Evolutionary conservation across 345 rosid genomes (phyloP), one percentile per base, ranked within the genome.

Genomic region (Durio zibethinus): DNA sequence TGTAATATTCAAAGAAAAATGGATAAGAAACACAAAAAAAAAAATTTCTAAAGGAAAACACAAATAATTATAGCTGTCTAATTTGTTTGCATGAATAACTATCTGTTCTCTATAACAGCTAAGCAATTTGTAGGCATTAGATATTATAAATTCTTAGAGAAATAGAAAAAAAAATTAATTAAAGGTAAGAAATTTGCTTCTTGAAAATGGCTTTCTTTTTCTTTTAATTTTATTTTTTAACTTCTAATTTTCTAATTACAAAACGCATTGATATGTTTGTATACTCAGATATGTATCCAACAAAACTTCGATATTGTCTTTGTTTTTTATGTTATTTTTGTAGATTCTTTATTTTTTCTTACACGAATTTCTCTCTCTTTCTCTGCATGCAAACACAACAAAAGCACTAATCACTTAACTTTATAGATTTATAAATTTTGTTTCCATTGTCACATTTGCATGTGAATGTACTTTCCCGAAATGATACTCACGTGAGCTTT

Each of bases 381-480:
- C 15, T 56, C 33, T 78, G 6, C 76, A 72, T n/a, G 52, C 31
- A 76, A 0, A 62, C 16, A 16, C 14, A 29, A 29, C 36, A 78
- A 47, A 70, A 69, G 71, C 75, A 60, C 80, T 53, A 59, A 79
- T 74, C 81, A 63, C 59, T 50, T n/a, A 38, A 81, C 80, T 81
- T 79, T 71, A 71, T 53, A 53, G 83, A 78, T 82, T 77, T 69
- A 84, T 48, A 36, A 52, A 48, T 54, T 85, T 82, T 79, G 83
- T 80, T 81, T 79, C 59, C 72, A 76, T 85, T 75, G 85, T 85
- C 76, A 62, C 81, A 80, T 81, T 81, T 83, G 86, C 92, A 89
- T 79, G 92, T 89, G 92, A 89, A 85, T 85, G 90, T 87, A 87
- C 90, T 82, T 87, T 84, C 87, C 84, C 85, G 75, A 62, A 85